Percentiles rank a stretch among this genome's conserved stretches.
phyloP scores from a whole-genome alignment of 2,329 filamentous ascomycete species.

The Aspergillus fumigatiaffinis region DNA sequence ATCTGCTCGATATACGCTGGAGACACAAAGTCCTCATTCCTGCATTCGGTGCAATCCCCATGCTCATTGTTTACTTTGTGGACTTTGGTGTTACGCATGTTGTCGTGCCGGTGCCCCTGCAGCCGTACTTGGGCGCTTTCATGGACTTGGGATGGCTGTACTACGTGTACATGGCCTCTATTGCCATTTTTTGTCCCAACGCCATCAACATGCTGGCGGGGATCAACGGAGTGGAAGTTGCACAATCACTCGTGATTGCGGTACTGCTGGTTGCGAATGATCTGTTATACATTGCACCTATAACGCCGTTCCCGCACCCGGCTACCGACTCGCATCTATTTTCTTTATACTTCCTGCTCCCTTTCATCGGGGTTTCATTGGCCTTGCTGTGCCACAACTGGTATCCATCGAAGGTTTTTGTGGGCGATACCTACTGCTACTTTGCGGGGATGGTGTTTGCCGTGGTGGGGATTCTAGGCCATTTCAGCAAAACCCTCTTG shows the following conservation, averaged over 20 bases:
- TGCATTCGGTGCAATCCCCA: constrained; percentile 84
- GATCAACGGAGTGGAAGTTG: constrained; percentile 97
- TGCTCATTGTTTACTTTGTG: constrained; percentile 96
- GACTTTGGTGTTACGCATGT: constrained; percentile 97
- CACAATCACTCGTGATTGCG: constrained; percentile 88
- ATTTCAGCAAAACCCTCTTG: constrained; percentile 95
- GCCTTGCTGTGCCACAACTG: constrained; percentile 89
- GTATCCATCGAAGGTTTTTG: constrained; percentile 93
- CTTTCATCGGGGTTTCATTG: constrained; percentile 86
- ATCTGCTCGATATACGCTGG: constrained; percentile 97
- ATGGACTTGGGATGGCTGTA: constrained; percentile 80
- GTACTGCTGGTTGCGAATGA: constrained; percentile 82
- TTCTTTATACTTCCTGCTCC: constrained; percentile 88
- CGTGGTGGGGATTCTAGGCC: constrained; percentile 90
- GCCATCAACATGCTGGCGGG: constrained; percentile 99
- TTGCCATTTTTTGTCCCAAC: constrained; percentile 97
- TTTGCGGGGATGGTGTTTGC: constrained; percentile 99
- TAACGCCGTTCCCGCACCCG: constrained; percentile 80
- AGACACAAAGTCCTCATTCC: constrained; percentile 98
- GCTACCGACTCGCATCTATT: constrained; percentile 95
- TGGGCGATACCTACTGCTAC: constrained; percentile 98
- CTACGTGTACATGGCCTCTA: constrained; percentile 93
- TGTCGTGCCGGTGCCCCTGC: constrained; percentile 81
- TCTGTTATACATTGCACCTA: constrained; percentile 70
- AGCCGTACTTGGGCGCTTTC: constrained; percentile 77